phyloP scores from a whole-genome alignment of 768 basidiomycete genomes.

The Russula earlei region DNA sequence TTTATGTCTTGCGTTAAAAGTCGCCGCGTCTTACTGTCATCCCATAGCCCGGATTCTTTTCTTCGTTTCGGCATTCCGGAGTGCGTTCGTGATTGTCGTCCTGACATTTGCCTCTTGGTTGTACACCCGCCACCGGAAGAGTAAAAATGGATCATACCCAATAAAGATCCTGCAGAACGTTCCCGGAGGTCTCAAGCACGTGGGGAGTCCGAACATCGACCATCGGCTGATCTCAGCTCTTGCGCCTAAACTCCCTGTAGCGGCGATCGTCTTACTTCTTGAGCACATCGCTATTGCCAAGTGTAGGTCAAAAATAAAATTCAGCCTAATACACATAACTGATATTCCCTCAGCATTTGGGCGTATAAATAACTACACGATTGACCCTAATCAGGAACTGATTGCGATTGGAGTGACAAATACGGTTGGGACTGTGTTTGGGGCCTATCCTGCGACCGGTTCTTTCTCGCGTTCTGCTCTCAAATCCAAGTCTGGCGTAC shows the following conservation, averaged over 20 bases:
- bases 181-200: slow-evolving; percentile 70
- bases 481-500: slow-evolving; percentile 94
- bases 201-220: slow-evolving; percentile 41
- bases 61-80: slow-evolving; percentile 68
- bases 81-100: slow-evolving; percentile 82
- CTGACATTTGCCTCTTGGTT: slow-evolving; percentile 85
- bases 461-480: slow-evolving; percentile 98
- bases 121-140: slow-evolving; percentile 57
- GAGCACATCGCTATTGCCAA: slow-evolving; percentile 98
- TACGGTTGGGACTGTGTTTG: slow-evolving; percentile 81
- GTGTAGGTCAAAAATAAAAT: slow-evolving; percentile 38
- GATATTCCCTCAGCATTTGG: slow-evolving; percentile 62
- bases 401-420: slow-evolving; percentile 98
- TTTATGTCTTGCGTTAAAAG: background rate
- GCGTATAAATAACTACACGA: slow-evolving; percentile 89
- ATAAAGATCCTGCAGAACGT: slow-evolving; percentile 79
- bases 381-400: slow-evolving; percentile 88
- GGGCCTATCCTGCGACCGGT: slow-evolving; percentile 92
- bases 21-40: background rate
- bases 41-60: slow-evolving; percentile 56
- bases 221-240: slow-evolving; percentile 52
- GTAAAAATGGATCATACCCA: slow-evolving; percentile 57
- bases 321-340: background rate
- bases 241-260: slow-evolving; percentile 66
- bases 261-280: slow-evolving; percentile 81